A percentile compares a stretch with the other conserved stretches of the same genome.
Evolutionary conservation across 1,139 yeast species (phyloP).

Genomic region (Scheffersomyces titani): DNA sequence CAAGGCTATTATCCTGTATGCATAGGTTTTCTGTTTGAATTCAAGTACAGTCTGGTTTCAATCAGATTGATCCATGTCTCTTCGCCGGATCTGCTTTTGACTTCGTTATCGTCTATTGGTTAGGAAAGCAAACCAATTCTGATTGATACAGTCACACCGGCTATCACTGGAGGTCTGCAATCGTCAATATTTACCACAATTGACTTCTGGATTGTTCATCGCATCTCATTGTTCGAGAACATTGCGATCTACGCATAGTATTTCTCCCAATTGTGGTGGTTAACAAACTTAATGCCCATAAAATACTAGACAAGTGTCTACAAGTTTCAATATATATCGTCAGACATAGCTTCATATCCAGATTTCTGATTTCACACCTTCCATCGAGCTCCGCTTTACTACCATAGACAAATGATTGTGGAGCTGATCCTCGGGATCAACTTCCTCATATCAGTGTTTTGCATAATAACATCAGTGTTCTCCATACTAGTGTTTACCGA

Average conservation of each 20-base stretch:
- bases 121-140: background rate
- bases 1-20: background rate
- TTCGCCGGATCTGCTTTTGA: background rate
- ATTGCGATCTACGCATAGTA: background rate
- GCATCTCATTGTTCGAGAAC: background rate
- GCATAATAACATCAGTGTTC: conserved; percentile 3
- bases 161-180: background rate
- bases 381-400: background rate
- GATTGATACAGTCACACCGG: background rate
- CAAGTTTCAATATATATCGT: background rate
- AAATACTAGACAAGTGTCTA: background rate
- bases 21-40: background rate
- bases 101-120: background rate
- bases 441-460: conserved; percentile 3
- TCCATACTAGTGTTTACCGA: conserved; percentile 3
- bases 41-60: background rate
- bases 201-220: background rate
- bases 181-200: background rate
- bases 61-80: background rate
- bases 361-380: background rate
- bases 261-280: background rate
- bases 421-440: background rate
- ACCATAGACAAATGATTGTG: background rate
- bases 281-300: background rate
- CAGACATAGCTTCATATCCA: background rate